Percentiles rank a stretch among this genome's conserved stretches.
phyloP scores from a whole-genome alignment of 2,329 filamentous ascomycete species.

The Xylaria sp. region DNA sequence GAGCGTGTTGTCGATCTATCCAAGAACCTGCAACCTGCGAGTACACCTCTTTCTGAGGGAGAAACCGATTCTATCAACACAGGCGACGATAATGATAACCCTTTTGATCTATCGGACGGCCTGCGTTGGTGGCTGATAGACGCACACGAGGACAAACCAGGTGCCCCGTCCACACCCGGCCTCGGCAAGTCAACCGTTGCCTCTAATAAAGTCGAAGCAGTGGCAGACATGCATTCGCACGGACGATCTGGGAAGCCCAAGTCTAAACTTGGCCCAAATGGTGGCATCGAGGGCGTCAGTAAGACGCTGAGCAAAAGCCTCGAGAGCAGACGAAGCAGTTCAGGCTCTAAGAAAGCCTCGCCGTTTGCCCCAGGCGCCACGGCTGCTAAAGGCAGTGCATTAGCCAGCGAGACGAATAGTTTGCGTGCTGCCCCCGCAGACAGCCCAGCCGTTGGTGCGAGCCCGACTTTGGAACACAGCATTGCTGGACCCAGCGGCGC shows the following conservation, averaged over 20 bases:
- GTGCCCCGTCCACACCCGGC: slow-evolving; percentile 90
- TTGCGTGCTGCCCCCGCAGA: slow-evolving; percentile 60
- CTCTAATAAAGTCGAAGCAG: slow-evolving; percentile 85
- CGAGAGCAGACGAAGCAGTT: slow-evolving; percentile 90
- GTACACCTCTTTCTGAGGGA: slow-evolving; percentile 50
- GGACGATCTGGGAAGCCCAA: slow-evolving; percentile 54
- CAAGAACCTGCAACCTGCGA: slow-evolving; percentile 70
- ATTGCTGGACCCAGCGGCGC: slow-evolving; percentile 41
- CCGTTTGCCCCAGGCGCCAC: slow-evolving; percentile 60
- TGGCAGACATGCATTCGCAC: slow-evolving; percentile 73
- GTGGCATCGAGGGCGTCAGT: slow-evolving; percentile 76
- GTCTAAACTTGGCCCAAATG: slow-evolving; percentile 56
- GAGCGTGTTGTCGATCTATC: slow-evolving; percentile 93
- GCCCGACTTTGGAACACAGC: slow-evolving; percentile 49
- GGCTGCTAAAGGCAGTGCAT: slow-evolving; percentile 60
- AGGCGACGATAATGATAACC: slow-evolving; percentile 88
- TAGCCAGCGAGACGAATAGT: slow-evolving; percentile 69
- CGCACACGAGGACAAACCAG: slow-evolving; percentile 90
- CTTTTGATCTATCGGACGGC: slow-evolving; percentile 94
- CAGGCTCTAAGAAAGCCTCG: slow-evolving; percentile 80
- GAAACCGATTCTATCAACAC: slow-evolving; percentile 62
- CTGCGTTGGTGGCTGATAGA: slow-evolving; percentile 97
- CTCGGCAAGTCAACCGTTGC: slow-evolving; percentile 92
- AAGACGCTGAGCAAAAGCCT: slow-evolving; percentile 87
- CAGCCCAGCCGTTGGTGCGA: slow-evolving; percentile 46